Conservation (phyloP, 805 yeast species). For the Starmerella geochares region DNA sequence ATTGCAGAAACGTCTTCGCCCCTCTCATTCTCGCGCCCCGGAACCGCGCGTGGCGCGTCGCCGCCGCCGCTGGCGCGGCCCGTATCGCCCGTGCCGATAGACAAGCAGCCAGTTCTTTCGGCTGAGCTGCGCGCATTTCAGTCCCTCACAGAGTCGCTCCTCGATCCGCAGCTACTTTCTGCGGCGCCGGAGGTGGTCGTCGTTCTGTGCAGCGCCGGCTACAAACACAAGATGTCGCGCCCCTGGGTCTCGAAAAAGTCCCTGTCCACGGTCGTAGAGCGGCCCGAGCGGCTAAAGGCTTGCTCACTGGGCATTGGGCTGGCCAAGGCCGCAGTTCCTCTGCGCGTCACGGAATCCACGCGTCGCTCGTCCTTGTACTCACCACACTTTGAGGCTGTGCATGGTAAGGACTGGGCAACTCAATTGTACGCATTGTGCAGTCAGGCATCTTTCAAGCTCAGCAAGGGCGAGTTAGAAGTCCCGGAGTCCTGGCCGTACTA, state of each 20-base stretch:
- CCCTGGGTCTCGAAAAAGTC: slow-evolving; percentile 65
- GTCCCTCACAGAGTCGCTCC: background rate
- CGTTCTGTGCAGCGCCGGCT: slow-evolving; percentile 57
- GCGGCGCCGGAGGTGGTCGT: slow-evolving; percentile 27
- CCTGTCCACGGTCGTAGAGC: slow-evolving; percentile 60
- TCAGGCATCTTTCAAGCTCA: slow-evolving; percentile 47
- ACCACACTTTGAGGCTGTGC: slow-evolving; percentile 56
- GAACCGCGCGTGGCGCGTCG: background rate
- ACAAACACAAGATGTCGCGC: slow-evolving; percentile 64
- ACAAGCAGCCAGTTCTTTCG: background rate
- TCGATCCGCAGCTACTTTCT: background rate
- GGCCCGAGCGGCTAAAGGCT: slow-evolving; percentile 72
- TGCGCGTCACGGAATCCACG: slow-evolving; percentile 31
- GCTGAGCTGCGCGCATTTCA: background rate
- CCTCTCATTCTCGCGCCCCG: slow-evolving; percentile 38
- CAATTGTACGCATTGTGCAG: slow-evolving; percentile 48
- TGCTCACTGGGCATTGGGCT: slow-evolving; percentile 69
- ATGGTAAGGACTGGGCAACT: slow-evolving; percentile 65
- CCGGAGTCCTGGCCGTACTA: slow-evolving; percentile 77
- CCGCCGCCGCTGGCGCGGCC: slow-evolving; percentile 2
- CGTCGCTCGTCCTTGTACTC: slow-evolving; percentile 42
- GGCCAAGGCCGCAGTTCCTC: slow-evolving; percentile 57
- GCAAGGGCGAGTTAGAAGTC: slow-evolving; percentile 51
- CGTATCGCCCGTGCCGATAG: background rate
- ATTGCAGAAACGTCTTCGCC: slow-evolving; percentile 18